Conservation (phyloP, 176 grass and related monocot species). For the Hordeum marinum region DNA sequence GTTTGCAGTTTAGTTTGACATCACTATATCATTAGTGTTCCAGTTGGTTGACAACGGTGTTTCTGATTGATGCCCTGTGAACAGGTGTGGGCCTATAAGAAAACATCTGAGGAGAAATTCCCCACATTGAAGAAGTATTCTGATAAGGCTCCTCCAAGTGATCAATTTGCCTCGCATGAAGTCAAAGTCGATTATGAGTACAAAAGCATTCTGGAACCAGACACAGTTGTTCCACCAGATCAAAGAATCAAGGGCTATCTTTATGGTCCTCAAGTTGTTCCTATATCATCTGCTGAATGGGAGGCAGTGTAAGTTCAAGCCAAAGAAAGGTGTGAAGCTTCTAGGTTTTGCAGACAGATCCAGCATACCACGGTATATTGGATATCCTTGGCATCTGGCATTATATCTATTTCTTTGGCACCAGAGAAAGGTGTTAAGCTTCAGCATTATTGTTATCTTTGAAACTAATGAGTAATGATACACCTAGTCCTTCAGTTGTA, state of each 20-base stretch:
- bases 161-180: conserved; percentile 79
- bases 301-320: conserved; percentile 78
- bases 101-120: conserved; percentile 91
- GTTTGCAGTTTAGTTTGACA: conserved; percentile 10
- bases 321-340: conserved; percentile 92
- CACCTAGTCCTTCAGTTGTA: not conserved
- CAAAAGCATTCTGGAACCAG: conserved; percentile 69
- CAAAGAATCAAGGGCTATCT: conserved; percentile 96
- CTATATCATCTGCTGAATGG: conserved; percentile 79
- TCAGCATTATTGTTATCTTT: conserved; percentile 10
- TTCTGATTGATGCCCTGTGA: conserved; percentile 33
- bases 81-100: conserved; percentile 98
- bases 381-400: conserved; percentile 1
- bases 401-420: conserved; percentile 12
- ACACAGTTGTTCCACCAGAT: conserved; percentile 82
- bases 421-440: too few relatives aligned
- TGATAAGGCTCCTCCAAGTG: conserved; percentile 70
- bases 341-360: conserved; percentile 83
- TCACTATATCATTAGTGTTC: not conserved
- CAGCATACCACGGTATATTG: conserved; percentile 52
- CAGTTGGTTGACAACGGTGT: not conserved
- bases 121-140: conserved; percentile 87
- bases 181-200: conserved; percentile 92
- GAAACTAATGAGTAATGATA: not conserved
- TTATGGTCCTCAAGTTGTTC: conserved; percentile 95